Conservation (phyloP, 306 rosid genomes). For the Pyrus pyrifolia region DNA sequence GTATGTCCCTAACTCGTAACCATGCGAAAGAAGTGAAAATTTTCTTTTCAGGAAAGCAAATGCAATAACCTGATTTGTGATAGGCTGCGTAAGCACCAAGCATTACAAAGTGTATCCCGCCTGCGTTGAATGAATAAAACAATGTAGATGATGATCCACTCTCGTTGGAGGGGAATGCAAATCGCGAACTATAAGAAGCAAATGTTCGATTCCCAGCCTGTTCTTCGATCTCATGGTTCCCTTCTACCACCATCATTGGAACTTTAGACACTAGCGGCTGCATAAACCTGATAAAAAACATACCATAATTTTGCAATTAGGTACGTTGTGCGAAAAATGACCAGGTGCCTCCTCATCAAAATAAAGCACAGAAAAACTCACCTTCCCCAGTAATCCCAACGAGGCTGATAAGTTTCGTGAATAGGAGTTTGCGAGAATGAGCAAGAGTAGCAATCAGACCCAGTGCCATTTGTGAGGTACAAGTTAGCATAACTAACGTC, state of each 20-base stretch:
- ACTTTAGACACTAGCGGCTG: conserved; percentile 69
- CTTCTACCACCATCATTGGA: conserved; percentile 82
- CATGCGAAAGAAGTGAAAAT: neutral
- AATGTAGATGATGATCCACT: conserved; percentile 67
- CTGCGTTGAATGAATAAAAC: conserved; percentile 85
- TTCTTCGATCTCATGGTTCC: conserved; percentile 81
- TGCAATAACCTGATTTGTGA: conserved; percentile 45
- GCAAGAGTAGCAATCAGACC: conserved; percentile 64
- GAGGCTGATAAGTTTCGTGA: conserved; percentile 89
- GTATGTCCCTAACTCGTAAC: neutral
- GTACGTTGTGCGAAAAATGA: neutral
- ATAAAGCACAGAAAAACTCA: neutral
- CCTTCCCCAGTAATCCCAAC: conserved; percentile 99
- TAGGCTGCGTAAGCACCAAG: conserved; percentile 63
- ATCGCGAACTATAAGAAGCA: conserved; percentile 73
- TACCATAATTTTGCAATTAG: neutral
- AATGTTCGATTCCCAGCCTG: conserved; percentile 67
- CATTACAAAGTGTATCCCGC: conserved; percentile 88
- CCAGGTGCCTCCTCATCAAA: neutral
- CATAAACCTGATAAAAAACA: conserved; percentile 56
- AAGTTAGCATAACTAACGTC: conserved; percentile 65
- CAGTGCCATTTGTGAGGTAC: conserved; percentile 79
- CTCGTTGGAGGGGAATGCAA: conserved; percentile 77
- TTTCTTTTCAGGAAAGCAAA: neutral
- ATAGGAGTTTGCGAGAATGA: conserved; percentile 66